phyloP scores from a whole-genome alignment of 352 stramenopile genomes.

The Globisporangium ultimum region DNA sequence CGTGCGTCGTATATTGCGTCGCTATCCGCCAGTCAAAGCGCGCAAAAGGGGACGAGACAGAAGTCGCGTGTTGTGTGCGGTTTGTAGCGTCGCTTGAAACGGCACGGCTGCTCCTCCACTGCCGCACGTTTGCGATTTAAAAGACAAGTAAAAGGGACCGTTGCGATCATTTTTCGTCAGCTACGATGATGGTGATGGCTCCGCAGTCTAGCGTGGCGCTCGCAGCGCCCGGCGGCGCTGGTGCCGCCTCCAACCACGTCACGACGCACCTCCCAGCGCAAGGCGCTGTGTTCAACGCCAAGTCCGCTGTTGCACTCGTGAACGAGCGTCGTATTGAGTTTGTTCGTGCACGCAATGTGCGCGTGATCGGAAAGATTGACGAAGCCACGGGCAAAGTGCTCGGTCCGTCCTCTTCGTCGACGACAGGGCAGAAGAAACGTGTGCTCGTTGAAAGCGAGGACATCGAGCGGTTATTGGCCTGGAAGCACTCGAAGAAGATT shows the following conservation, averaged over 20 bases:
- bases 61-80: too few relatives aligned
- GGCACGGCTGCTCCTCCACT: not conserved
- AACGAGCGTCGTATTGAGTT: conserved; percentile 85
- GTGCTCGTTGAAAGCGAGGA: conserved; percentile 39
- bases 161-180: too few relatives aligned
- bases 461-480: conserved; percentile 54
- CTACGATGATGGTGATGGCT: conserved; percentile 15
- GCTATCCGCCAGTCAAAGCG: too few relatives aligned
- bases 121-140: not conserved
- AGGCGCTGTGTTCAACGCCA: conserved; percentile 23
- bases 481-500: conserved; percentile 72
- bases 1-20: too few relatives aligned
- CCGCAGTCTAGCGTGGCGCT: conserved; percentile 4
- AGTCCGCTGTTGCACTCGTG: conserved; percentile 72
- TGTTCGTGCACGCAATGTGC: conserved; percentile 55
- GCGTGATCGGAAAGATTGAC: conserved; percentile 36
- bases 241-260: not conserved
- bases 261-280: conserved; percentile 6
- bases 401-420: not conserved
- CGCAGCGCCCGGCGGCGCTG: not conserved
- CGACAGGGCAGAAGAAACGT: conserved; percentile 17
- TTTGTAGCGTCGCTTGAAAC: too few relatives aligned
- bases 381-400: conserved; percentile 16
- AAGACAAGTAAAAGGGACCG: not conserved
- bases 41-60: too few relatives aligned